phyloP scores from a whole-genome alignment of 805 yeast species.

The Candida berthetii region DNA sequence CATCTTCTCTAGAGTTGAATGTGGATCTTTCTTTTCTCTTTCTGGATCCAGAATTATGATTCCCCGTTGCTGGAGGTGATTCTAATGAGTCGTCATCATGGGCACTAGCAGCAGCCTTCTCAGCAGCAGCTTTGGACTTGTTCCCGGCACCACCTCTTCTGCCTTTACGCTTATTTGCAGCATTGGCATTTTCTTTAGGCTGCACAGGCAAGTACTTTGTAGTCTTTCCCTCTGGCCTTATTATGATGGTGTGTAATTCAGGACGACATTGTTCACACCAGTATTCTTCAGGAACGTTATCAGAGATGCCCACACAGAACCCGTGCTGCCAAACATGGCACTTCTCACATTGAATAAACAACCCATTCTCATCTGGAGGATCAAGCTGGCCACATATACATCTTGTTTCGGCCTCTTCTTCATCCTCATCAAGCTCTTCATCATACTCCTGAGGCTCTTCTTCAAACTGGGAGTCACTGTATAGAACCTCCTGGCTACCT shows the following conservation, averaged over 20 bases:
- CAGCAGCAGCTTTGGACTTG: background rate
- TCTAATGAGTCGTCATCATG: background rate
- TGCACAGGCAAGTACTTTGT: slow-evolving; percentile 43
- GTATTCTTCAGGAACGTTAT: slow-evolving; percentile 84
- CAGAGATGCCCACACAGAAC: slow-evolving; percentile 81
- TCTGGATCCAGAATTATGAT: slow-evolving; percentile 2
- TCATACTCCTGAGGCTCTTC: background rate
- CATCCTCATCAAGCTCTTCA: slow-evolving; percentile 25
- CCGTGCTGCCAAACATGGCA: slow-evolving; percentile 99
- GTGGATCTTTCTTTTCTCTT: slow-evolving; percentile 29
- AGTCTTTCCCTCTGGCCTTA: slow-evolving; percentile 39
- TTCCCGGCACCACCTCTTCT: background rate
- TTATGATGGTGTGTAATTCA: slow-evolving; percentile 59
- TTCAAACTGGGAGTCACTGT: background rate
- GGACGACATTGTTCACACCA: slow-evolving; percentile 94
- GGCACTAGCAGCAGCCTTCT: background rate
- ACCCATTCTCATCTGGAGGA: slow-evolving; percentile 47
- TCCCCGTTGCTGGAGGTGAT: slow-evolving; percentile 4
- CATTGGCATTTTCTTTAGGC: slow-evolving; percentile 16
- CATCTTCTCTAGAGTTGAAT: slow-evolving; percentile 33
- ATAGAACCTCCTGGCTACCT: background rate
- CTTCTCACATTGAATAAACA: slow-evolving; percentile 79
- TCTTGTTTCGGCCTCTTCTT: slow-evolving; percentile 37
- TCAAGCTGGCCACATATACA: slow-evolving; percentile 38
- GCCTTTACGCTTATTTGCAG: slow-evolving; percentile 16